Percentiles rank a stretch among this genome's conserved stretches.
phyloP scores from a whole-genome alignment of 2,329 filamentous ascomycete species.

The Penicillium palitans region DNA sequence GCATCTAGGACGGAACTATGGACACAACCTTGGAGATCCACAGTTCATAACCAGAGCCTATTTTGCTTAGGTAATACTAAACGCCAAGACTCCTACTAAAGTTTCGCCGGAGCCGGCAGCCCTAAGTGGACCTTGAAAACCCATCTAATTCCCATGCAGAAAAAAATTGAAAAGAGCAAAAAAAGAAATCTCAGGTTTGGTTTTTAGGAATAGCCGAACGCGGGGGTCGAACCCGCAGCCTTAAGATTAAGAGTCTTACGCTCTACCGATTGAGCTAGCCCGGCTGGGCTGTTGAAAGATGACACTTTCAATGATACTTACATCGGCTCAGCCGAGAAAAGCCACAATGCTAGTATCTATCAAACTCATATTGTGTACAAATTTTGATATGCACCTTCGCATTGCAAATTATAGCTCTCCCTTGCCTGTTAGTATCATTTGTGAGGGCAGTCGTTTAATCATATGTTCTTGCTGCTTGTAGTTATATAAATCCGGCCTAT shows the following conservation, averaged over 20 bases:
- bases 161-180: not conserved
- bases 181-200: too few relatives aligned
- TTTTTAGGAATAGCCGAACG: constrained; percentile 39
- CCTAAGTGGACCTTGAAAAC: not conserved
- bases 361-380: too few relatives aligned
- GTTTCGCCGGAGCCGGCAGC: not conserved
- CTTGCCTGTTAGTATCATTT: too few relatives aligned
- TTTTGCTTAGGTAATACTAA: not conserved
- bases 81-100: not conserved
- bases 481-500: too few relatives aligned
- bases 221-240: constrained; percentile 47
- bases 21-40: too few relatives aligned
- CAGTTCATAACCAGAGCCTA: not conserved
- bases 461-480: too few relatives aligned
- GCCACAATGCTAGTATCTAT: not conserved
- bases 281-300: constrained; percentile 27
- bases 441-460: too few relatives aligned
- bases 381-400: too few relatives aligned
- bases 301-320: not conserved
- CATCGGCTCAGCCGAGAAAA: not conserved
- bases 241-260: constrained; percentile 53
- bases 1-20: too few relatives aligned
- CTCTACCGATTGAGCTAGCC: constrained; percentile 53
- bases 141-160: too few relatives aligned
- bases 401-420: too few relatives aligned